phyloP scores from a whole-genome alignment of 2,329 filamentous ascomycete species.

The Clarireedia paspali region DNA sequence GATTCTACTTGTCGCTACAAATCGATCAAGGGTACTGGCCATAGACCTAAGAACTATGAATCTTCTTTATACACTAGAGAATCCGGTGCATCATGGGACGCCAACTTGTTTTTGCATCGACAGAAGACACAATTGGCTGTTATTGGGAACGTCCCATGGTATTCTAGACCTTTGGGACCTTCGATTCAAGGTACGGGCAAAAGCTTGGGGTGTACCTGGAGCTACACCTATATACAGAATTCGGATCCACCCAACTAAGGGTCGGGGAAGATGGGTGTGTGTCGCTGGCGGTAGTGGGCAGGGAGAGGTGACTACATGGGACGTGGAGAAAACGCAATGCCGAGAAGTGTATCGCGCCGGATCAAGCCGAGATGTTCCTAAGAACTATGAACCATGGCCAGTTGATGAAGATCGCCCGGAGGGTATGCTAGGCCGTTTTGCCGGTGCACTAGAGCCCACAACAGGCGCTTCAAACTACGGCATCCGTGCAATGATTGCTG shows the following conservation, averaged over 20 bases:
- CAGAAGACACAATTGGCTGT: conserved; percentile 78
- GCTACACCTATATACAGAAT: conserved; percentile 75
- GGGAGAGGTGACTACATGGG: conserved; percentile 91
- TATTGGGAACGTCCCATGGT: conserved; percentile 86
- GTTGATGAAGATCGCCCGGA: conserved; percentile 86
- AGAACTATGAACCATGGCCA: conserved; percentile 74
- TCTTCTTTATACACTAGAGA: conserved; percentile 70
- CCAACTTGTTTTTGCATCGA: conserved; percentile 90
- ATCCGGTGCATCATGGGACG: conserved; percentile 84
- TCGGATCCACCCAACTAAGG: conserved; percentile 68
- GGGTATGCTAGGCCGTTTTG: conserved; percentile 79
- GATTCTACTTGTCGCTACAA: conserved; percentile 80
- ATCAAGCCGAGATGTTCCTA: conserved; percentile 50
- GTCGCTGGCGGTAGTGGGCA: conserved; percentile 80
- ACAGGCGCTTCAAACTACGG: conserved; percentile 46
- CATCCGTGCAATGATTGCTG: conserved; percentile 68
- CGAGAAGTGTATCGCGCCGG: conserved; percentile 76
- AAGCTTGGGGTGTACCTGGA: conserved; percentile 80
- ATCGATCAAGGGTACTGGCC: conserved; percentile 72
- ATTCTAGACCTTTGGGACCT: conserved; percentile 93
- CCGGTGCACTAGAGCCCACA: conserved; percentile 60
- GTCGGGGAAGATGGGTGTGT: conserved; percentile 76
- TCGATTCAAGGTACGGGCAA: conserved; percentile 82
- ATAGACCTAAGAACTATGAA: conserved; percentile 85
- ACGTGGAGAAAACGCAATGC: conserved; percentile 82